Evolutionary conservation across 2,329 filamentous ascomycete genomes (phyloP), one percentile per base, ranked within the genome.

Genomic region (Pseudogymnoascus destructans): DNA sequence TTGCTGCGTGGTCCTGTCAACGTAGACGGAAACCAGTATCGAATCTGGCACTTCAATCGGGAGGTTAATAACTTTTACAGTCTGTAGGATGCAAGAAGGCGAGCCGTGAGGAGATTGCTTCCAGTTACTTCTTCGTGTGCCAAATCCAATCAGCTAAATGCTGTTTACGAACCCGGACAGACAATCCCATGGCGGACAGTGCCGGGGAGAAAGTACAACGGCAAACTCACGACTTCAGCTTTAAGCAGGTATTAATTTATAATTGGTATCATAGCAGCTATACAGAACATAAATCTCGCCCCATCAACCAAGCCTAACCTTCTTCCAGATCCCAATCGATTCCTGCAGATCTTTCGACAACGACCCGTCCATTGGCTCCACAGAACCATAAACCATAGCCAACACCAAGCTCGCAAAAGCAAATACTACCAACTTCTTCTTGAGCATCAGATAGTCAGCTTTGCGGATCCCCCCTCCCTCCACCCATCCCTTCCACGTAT

Each of bases 381-480:
- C 71, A 0, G 76, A 72, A 49, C 75, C 75, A 58, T 72, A 72
- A 52, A 81, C 73, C 33, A 78, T 60, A 4, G 75, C 73, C 11
- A 80, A 67, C 8, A 80, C 60, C 23, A 81, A 63, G 15, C 73
- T 73, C 1, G 77, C 77, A 58, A 75, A 70, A 1, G 75, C 74
- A 68, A 80, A 79, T 4, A 63, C 63, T n/a, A 68, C 64, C 63
- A 68, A 68, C 10, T 72, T 68, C 6, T 73, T 70, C 40, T 70
- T 67, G 49, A 79, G 59, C 1, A 67, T 62, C 1, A 68, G 57
- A 40, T 74, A 70, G 59, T 81, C 77, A 2, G 71, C 67, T 60
- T 67, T 73, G 23, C 73, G 71, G 75, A 81, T 78, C 6, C 79
- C 78, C 6, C 77, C 77, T 58, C 77, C 75, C 27, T 80, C 77